Conservation (phyloP, 345 rosid genomes). For the Brassica napus region Da-Ae NC_063440.1:13660501-13661000, state of each 20-base stretch:
- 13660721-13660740: background rate
- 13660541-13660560: constrained; percentile 13
- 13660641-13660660: constrained; percentile 10
- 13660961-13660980: constrained; percentile 1
- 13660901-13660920: constrained; percentile 81
- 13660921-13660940: constrained; percentile 35
- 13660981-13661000: constrained; percentile 38
- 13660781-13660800: constrained; percentile 16
- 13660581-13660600: constrained; percentile 32
- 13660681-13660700: constrained; percentile 95
- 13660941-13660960: background rate
- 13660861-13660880: constrained; percentile 69
- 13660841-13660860: background rate
- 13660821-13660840: constrained; percentile 9
- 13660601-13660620: constrained; percentile 38
- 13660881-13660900: constrained; percentile 73
- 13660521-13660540: constrained; percentile 28
- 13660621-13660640: constrained; percentile 14
- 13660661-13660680: constrained; percentile 54
- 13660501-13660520: constrained; percentile 23
- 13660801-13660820: background rate
- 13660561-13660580: background rate
- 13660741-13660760: background rate
- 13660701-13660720: constrained; percentile 87
- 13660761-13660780: background rate